Conservation (phyloP, 257 asterid genomes). For the Primulina tabacum region DNA sequence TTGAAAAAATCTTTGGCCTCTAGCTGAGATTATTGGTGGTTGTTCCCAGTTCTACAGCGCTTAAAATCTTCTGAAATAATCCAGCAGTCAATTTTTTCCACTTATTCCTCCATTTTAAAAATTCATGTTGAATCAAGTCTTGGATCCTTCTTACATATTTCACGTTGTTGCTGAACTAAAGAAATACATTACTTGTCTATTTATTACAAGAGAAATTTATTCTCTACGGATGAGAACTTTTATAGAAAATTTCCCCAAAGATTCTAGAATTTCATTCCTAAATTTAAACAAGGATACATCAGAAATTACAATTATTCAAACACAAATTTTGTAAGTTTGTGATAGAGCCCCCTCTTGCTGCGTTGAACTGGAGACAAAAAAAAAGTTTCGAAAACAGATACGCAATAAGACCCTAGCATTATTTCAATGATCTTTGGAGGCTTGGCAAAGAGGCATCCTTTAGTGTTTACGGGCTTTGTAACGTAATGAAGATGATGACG, state of each 20-base stretch:
- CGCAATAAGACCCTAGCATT: background rate
- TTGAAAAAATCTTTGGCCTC: conserved; percentile 37
- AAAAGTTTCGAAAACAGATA: background rate
- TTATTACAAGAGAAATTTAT: background rate
- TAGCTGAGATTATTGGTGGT: conserved; percentile 23
- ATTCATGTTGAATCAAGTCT: background rate
- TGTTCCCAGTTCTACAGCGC: background rate
- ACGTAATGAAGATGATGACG: conserved; percentile 37
- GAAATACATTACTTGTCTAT: too few species aligned
- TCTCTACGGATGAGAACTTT: background rate
- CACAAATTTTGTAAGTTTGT: background rate
- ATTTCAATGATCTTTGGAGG: conserved; percentile 4
- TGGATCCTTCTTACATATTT: background rate
- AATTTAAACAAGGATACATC: background rate
- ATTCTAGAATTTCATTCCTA: background rate
- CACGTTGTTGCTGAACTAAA: background rate
- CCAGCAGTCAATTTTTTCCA: background rate
- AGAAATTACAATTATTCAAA: too few species aligned
- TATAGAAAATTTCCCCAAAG: too few species aligned
- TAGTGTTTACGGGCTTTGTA: conserved; percentile 35
- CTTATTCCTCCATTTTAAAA: background rate
- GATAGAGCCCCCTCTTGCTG: background rate
- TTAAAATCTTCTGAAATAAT: background rate
- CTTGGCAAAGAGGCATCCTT: background rate
- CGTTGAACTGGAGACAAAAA: background rate